Conservation (phyloP, 345 rosid species). For the Sapria himalayana region DNA sequence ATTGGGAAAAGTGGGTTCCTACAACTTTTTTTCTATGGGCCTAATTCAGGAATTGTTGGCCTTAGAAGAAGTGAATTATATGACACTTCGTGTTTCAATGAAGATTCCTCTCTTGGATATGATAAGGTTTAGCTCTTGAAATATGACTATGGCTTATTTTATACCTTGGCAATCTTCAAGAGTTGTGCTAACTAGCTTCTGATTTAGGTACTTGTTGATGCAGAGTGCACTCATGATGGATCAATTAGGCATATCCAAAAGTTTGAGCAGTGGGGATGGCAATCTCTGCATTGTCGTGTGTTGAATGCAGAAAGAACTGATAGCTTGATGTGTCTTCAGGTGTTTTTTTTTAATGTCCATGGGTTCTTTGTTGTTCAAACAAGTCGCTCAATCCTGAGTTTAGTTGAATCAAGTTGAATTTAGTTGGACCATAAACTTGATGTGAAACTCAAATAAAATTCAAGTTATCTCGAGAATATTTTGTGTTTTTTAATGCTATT, state of each 20-base stretch:
- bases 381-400: no score
- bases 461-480: no score
- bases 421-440: no score
- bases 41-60: conserved; percentile 54
- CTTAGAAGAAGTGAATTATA: conserved; percentile 33
- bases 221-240: conserved; percentile 97
- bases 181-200: conserved; percentile 7
- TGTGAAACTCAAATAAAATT: no score
- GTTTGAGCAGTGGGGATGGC: conserved; percentile 95
- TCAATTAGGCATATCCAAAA: conserved; percentile 75
- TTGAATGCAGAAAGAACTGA: conserved; percentile 67
- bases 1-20: conserved; percentile 18
- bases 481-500: no score
- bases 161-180: not conserved
- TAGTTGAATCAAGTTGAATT: no score
- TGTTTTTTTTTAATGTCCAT: conserved; percentile 1
- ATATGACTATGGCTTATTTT: not conserved
- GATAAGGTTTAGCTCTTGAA: conserved; percentile 37
- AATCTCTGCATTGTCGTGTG: conserved; percentile 68
- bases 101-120: conserved; percentile 29
- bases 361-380: not conserved
- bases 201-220: conserved; percentile 85
- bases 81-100: conserved; percentile 13
- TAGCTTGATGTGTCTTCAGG: conserved; percentile 61
- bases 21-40: conserved; percentile 60